Conservation (phyloP, 225 moss, liverwort and hornwort species). For the Polytrichum formosum region DNA sequence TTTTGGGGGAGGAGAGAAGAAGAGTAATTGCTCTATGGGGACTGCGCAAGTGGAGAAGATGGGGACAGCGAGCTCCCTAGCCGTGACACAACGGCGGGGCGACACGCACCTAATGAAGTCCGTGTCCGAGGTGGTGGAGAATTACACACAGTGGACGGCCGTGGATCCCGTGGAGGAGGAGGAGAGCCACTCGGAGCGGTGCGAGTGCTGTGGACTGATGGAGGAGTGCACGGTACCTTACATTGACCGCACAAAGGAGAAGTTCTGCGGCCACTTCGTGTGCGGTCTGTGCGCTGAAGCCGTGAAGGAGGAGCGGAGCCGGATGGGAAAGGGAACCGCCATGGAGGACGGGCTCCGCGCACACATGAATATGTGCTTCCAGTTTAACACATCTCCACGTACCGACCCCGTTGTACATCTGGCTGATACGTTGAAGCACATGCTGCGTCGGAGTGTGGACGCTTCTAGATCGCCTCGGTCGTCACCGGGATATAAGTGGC, state of each 20-base stretch:
- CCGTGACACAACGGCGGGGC: slow-evolving; percentile 3
- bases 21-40: background rate
- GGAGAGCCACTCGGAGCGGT: slow-evolving; percentile 33
- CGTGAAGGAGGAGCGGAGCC: slow-evolving; percentile 48
- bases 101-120: slow-evolving; percentile 12
- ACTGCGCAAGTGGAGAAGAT: slow-evolving; percentile 3
- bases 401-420: slow-evolving; percentile 41
- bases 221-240: slow-evolving; percentile 56
- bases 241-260: slow-evolving; percentile 28
- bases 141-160: slow-evolving; percentile 4
- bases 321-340: slow-evolving; percentile 15
- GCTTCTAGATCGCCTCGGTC: slow-evolving; percentile 11
- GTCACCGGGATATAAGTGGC: slow-evolving; percentile 1
- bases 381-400: slow-evolving; percentile 32
- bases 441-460: slow-evolving; percentile 9
- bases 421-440: slow-evolving; percentile 22
- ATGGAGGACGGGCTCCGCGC: slow-evolving; percentile 45
- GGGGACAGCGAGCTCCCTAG: background rate
- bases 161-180: slow-evolving; percentile 19
- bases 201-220: slow-evolving; percentile 44
- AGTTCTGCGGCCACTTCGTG: slow-evolving; percentile 43
- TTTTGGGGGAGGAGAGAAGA: background rate
- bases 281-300: slow-evolving; percentile 57
- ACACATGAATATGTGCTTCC: slow-evolving; percentile 44
- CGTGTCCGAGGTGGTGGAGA: slow-evolving; percentile 9